Evolutionary conservation across 768 basidiomycete species (phyloP).

Genomic region (Gymnopilus junonius): DNA sequence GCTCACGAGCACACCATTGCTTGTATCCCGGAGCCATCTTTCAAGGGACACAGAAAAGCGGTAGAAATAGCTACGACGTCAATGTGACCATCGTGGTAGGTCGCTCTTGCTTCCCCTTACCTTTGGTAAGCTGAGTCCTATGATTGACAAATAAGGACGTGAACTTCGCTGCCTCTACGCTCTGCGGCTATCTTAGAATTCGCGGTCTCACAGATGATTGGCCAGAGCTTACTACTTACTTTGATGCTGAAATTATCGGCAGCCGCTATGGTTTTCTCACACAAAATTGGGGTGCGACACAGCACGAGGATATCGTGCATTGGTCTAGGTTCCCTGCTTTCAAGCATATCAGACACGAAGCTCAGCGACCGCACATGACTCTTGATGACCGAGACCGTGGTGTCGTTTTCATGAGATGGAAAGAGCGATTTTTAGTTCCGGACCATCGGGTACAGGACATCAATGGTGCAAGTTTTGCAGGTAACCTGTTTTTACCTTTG

Average conservation of each 20-base stretch:
- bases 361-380: constrained; percentile 77
- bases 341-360: constrained; percentile 77
- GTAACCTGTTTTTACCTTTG: constrained; percentile 45
- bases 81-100: constrained; percentile 90
- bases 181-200: constrained; percentile 93
- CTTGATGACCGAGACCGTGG: constrained; percentile 78
- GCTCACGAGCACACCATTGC: constrained; percentile 74
- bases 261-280: constrained; percentile 91
- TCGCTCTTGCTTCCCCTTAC: constrained; percentile 26
- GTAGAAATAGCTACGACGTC: constrained; percentile 93
- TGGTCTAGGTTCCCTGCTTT: constrained; percentile 95
- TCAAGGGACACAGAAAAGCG: constrained; percentile 91
- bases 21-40: constrained; percentile 90
- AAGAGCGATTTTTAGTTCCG: constrained; percentile 95
- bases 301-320: constrained; percentile 91
- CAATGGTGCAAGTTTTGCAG: constrained; percentile 93
- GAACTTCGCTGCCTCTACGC: constrained; percentile 81
- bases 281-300: constrained; percentile 87
- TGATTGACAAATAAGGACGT: constrained; percentile 64
- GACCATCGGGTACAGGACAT: constrained; percentile 94
- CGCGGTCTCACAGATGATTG: constrained; percentile 92
- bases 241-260: constrained; percentile 96
- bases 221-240: constrained; percentile 95
- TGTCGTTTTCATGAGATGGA: constrained; percentile 95
- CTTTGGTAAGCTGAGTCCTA: constrained; percentile 1